These are phyloP conservation scores for Neofusicoccum cordaticola DNA, from an alignment of 2,329 filamentous ascomycete genomes.

Conservation along the genomic window DNA sequence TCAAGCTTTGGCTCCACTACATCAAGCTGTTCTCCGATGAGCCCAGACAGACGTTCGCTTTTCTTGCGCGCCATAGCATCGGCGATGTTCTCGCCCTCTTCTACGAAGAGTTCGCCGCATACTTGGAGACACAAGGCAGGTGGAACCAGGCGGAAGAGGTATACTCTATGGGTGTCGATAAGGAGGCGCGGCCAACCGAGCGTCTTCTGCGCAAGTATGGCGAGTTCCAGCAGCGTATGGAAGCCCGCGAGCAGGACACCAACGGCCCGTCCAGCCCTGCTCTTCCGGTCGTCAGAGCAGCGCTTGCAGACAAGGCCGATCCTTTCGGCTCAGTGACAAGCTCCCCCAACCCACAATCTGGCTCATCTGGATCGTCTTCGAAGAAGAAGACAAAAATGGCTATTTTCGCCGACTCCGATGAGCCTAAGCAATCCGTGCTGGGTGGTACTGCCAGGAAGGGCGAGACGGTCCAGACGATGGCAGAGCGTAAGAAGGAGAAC, in stretches of 20 bases:
- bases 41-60: conserved; percentile 90
- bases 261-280: conserved; percentile 80
- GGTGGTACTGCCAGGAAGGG: conserved; percentile 68
- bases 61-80: conserved; percentile 81
- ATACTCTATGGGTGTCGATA: conserved; percentile 84
- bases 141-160: conserved; percentile 94
- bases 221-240: conserved; percentile 80
- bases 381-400: conserved; percentile 74
- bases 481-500: conserved; percentile 93
- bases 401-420: conserved; percentile 79
- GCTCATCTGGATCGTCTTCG: conserved; percentile 41
- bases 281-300: conserved; percentile 76
- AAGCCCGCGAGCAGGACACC: conserved; percentile 60
- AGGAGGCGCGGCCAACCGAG: conserved; percentile 77
- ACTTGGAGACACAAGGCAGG: conserved; percentile 79
- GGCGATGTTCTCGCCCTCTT: conserved; percentile 85
- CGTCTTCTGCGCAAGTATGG: conserved; percentile 83
- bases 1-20: conserved; percentile 92
- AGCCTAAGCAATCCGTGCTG: conserved; percentile 54
- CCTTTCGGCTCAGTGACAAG: conserved; percentile 62
- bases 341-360: conserved; percentile 66
- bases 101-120: conserved; percentile 95
- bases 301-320: conserved; percentile 79
- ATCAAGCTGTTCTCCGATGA: conserved; percentile 89
- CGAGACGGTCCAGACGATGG: conserved; percentile 85